Percentiles rank a stretch among this genome's conserved stretches.
Conservation (phyloP, 208 protist species). For the Phytomonas francai region DNA sequence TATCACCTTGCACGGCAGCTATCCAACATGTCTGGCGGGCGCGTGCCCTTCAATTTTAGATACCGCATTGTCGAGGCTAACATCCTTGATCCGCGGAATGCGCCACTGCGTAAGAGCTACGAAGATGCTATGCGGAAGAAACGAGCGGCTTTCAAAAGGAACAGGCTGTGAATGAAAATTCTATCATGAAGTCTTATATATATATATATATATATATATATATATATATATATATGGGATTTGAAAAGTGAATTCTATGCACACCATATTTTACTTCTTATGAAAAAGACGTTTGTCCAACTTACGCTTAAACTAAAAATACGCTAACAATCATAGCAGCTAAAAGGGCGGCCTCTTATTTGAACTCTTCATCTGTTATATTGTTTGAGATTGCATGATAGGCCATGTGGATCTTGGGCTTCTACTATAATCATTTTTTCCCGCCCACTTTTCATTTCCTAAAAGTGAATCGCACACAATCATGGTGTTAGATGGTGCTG, state of each 20-base stretch:
- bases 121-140: conserved; percentile 42
- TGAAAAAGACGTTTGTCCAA: background rate
- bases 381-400: no score
- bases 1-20: conserved; percentile 46
- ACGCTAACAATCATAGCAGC: background rate
- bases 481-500: no score
- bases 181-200: background rate
- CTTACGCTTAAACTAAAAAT: background rate
- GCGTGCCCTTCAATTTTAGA: conserved; percentile 82
- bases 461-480: no score
- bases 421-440: no score
- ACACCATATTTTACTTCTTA: conserved; percentile 1
- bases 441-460: no score
- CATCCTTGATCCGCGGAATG: conserved; percentile 54
- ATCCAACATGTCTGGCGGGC: conserved; percentile 60
- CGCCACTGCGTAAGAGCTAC: conserved; percentile 38
- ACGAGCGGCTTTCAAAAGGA: conserved; percentile 40
- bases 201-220: background rate
- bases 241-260: conserved; percentile 1
- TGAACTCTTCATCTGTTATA: no score
- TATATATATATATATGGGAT: background rate
- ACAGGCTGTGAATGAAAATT: conserved; percentile 10
- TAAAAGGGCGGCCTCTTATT: no score
- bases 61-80: conserved; percentile 83
- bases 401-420: no score